Conservation (phyloP, 352 stramenopile genomes). For the Globisporangium cylindrosporum region DNA sequence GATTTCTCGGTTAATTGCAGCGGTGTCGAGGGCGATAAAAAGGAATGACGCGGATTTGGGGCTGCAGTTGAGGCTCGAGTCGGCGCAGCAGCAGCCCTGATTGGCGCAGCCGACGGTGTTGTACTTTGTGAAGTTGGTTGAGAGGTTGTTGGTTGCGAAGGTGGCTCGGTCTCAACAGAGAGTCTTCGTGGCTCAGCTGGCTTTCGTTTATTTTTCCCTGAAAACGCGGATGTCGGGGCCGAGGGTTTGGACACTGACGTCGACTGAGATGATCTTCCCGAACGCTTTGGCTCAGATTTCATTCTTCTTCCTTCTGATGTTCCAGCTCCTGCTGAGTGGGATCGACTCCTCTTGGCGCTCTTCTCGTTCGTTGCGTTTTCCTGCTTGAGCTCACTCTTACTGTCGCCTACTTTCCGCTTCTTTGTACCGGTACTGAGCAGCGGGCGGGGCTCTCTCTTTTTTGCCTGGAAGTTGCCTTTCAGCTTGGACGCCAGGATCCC, state of each 20-base stretch:
- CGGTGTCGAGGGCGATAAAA: background rate
- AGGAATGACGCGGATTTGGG: constrained; percentile 4
- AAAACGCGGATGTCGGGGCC: background rate
- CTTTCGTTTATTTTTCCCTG: constrained; percentile 9
- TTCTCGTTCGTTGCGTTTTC: background rate
- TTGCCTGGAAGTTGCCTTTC: constrained; percentile 10
- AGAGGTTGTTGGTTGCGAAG: background rate
- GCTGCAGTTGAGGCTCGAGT: background rate
- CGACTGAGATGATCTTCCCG: background rate
- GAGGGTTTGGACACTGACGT: background rate
- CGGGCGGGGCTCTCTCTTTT: constrained; percentile 20
- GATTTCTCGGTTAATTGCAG: background rate
- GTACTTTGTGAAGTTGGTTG: background rate
- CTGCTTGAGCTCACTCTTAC: constrained; percentile 3
- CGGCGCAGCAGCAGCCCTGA: background rate
- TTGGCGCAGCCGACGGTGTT: background rate
- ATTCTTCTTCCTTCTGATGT: background rate
- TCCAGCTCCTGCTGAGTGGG: background rate
- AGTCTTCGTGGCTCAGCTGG: background rate
- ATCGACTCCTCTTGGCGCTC: constrained; percentile 2
- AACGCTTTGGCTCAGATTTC: constrained; percentile 1
- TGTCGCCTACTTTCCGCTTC: constrained; percentile 13
- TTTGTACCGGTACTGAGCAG: constrained; percentile 28
- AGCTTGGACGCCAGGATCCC: constrained; percentile 7
- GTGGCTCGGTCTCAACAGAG: constrained; percentile 7